Conservation (phyloP, 495 filamentous ascomycete species). For the Daldinia bambusicola region DNA sequence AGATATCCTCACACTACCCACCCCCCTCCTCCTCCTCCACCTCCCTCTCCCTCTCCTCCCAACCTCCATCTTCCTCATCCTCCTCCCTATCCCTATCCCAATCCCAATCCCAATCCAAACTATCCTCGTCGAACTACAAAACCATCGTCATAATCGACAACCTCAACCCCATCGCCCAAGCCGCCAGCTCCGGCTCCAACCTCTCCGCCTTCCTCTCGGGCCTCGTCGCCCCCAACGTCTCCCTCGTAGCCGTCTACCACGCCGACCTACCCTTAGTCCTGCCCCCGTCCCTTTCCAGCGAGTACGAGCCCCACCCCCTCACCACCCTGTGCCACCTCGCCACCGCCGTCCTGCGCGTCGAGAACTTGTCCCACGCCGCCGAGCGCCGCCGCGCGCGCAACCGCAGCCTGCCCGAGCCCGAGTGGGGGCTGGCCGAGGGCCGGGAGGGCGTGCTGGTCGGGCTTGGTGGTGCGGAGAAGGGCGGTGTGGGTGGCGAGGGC, state of each 20-base stretch:
- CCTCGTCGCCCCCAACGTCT: constrained; percentile 64
- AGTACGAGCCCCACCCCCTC: constrained; percentile 75
- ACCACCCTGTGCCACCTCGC: constrained; percentile 65
- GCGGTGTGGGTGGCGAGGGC: constrained; percentile 50
- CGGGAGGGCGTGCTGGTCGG: constrained; percentile 79
- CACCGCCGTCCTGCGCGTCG: constrained; percentile 59
- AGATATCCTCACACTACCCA: constrained; percentile 67
- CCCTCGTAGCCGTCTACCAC: constrained; percentile 74
- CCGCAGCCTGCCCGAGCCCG: constrained; percentile 73
- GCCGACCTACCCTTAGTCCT: constrained; percentile 64
- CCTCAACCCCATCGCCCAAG: constrained; percentile 62
- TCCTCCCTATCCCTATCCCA: no score
- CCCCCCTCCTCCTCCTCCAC: constrained; percentile 34
- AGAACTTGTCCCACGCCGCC: constrained; percentile 73
- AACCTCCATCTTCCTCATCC: no score
- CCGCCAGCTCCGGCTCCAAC: constrained; percentile 48
- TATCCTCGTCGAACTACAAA: constrained; percentile 48
- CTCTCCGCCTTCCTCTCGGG: constrained; percentile 65
- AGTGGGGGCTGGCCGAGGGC: constrained; percentile 79
- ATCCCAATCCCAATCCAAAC: no score
- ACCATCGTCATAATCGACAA: constrained; percentile 71
- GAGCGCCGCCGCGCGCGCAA: constrained; percentile 73
- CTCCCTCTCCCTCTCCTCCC: not conserved
- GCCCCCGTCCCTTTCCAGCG: constrained; percentile 30
- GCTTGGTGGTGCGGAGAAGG: constrained; percentile 50